Evolutionary conservation across 305 asterid genomes (phyloP), one percentile per base, ranked within the genome.

Genomic region (Solanum hybrid): DNA sequence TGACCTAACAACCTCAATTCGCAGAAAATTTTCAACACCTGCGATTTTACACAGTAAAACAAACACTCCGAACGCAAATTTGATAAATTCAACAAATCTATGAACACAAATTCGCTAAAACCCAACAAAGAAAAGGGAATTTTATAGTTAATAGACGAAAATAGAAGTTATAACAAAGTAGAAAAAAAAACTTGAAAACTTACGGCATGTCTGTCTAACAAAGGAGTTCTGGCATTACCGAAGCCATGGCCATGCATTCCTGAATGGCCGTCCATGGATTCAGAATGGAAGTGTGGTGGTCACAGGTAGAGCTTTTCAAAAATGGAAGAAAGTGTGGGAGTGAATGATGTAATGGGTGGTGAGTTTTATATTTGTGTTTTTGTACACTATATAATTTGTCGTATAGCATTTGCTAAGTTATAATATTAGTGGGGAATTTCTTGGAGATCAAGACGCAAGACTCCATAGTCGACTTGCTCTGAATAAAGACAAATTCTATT

Each of bases 151-250:
- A 3, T 34, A 27, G 7, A 37, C 1, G 31, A 45, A 57, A 32
- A 39, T n/a, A 22, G 11, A 15, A 79, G 20, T 11, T 26, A 0
- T 24, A 10, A n/a, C 1, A 17, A 72, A 27, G 87, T 3, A 36
- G 31, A 57, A 31, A 38, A 75, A 8, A 29, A 29, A 29, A 29
- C 92, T 92, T 10, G 1, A 26, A 26, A 91, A 95, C 98, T 45
- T 92, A 83, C 87, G 10, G 73, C 38, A 41, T 26, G 94, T 92
- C 90, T 87, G 90, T 82, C 84, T 36, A 95, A 92, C 68, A 95
- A 94, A 87, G 96, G 97, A 89, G 90, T 36, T 80, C 95, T 92
- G 14, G 91, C 94, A 90, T 91, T 90, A 76, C 95, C 95, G 77
- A 73, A 33, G 37, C 92, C 91, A 15, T 89, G 86, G 87, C 57